A percentile compares a stretch with the other conserved stretches of the same genome.
These are phyloP conservation scores for Ananas comosus DNA, from an alignment of 176 grass and related monocot genomes.

Conservation along the genomic window DNA sequence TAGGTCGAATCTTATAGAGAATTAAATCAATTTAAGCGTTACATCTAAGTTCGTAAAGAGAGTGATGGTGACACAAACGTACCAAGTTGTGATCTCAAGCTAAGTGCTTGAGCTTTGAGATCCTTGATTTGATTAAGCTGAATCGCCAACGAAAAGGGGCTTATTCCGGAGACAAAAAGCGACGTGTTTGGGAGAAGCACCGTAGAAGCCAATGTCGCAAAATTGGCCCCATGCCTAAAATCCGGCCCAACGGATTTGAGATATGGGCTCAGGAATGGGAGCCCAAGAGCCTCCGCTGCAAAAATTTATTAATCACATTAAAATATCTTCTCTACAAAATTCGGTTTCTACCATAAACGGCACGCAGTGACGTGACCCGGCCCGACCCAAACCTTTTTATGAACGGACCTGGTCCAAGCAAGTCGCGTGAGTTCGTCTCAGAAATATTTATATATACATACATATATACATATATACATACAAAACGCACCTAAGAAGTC, in stretches of 20 bases:
- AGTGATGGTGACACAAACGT: neutral
- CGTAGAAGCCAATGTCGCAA: constrained; percentile 72
- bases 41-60: neutral
- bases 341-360: too few relatives aligned
- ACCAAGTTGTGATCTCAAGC: neutral
- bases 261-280: constrained; percentile 72
- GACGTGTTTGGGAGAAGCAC: constrained; percentile 55
- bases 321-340: neutral
- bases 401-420: too few relatives aligned
- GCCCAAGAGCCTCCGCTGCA: constrained; percentile 43
- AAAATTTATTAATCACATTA: neutral
- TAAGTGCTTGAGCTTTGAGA: constrained; percentile 23
- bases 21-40: too few relatives aligned
- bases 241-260: constrained; percentile 56
- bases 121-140: constrained; percentile 65
- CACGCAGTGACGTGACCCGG: too few relatives aligned
- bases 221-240: constrained; percentile 66
- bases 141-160: constrained; percentile 63
- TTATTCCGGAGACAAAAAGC: constrained; percentile 57
- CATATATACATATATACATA: too few relatives aligned
- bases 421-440: too few relatives aligned
- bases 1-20: too few relatives aligned
- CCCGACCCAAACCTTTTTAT: too few relatives aligned
- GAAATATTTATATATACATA: too few relatives aligned
- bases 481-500: constrained; percentile 49